A percentile compares a stretch with the other conserved stretches of the same genome.
Evolutionary conservation across 2,329 filamentous ascomycete species (phyloP).

Genomic region (Ascochyta clinopodiicola): DNA sequence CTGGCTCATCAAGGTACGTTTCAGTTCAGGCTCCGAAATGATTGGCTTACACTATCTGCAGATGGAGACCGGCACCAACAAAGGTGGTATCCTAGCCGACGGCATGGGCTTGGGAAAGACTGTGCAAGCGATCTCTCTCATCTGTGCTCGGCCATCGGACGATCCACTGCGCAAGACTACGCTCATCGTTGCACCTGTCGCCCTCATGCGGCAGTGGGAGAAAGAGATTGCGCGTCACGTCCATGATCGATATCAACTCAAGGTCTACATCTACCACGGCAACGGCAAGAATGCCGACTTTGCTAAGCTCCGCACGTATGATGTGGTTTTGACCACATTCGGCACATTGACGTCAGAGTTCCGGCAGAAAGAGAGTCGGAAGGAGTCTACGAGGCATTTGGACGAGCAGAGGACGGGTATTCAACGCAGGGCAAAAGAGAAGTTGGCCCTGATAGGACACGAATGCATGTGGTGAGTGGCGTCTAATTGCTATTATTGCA

Average conservation of each 20-base stretch:
- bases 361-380: conserved; percentile 64
- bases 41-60: neutral
- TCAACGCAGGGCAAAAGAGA: conserved; percentile 29
- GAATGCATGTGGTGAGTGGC: conserved; percentile 59
- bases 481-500: conserved; percentile 30
- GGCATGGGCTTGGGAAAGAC: conserved; percentile 84
- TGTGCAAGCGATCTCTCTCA: conserved; percentile 80
- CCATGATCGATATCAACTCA: conserved; percentile 64
- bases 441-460: conserved; percentile 61
- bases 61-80: conserved; percentile 73
- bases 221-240: conserved; percentile 77
- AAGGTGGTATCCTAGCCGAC: conserved; percentile 71
- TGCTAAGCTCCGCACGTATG: conserved; percentile 67
- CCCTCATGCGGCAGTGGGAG: conserved; percentile 84
- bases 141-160: conserved; percentile 70
- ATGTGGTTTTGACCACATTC: conserved; percentile 81
- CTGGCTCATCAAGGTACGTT: conserved; percentile 69
- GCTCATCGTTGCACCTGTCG: conserved; percentile 81
- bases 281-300: conserved; percentile 61
- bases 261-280: conserved; percentile 73
- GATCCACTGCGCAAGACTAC: conserved; percentile 71
- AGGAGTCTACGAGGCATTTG: conserved; percentile 52
- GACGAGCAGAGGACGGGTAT: conserved; percentile 49
- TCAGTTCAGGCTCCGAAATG: neutral
- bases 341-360: conserved; percentile 72